Base-by-base conservation (phyloP, 2,329 filamentous ascomycete species). In the Chaetomiaceae sp. region DNA sequence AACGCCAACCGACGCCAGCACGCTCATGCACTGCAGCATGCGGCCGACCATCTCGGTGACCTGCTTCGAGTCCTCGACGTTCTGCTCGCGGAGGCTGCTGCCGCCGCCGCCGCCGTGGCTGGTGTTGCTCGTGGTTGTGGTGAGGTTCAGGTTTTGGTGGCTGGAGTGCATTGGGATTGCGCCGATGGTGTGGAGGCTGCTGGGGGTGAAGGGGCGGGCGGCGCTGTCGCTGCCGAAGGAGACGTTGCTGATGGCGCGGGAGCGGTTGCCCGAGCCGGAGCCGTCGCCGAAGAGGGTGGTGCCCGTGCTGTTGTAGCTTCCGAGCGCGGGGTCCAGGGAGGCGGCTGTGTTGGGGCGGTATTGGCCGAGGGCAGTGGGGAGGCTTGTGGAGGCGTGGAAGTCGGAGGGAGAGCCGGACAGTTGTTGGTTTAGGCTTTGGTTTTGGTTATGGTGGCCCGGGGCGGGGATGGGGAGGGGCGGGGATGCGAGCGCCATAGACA, bases 1-100 rank as follows among this genome's bases (percentile, higher is more conserved):
- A 12, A 57, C 46, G n/a, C 59, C 55, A 6, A 95, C 80, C 55
- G 84, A 85, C 3, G 89, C 87, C 19, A 99, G 75, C 7, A 99
- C 90, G 65, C 86, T 92, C 68, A 97, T 86, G 68, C 93, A 99
- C 72, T 99, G 93, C 56, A 99, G 74, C 89, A 99, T 95, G 44
- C 92, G 78, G 0, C 90, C 93, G 1, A 96, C 91, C 60, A 92
- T 96, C 60, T 97, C 91, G 0, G 93, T 96, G 48, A 97, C 83
- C 63, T 93, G 83, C 65, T 89, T 80, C 43, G 82, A 85, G 62
- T 86, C 81, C 65, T 85, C 80, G 13, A 81, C 71, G 63, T 82
- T 82, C 61, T 81, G 78, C 62, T 83, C 76, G 50, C 76, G 74
- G 43, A 76, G 65, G 54, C 71, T 73, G 48, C 65, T 51, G 38